These are phyloP conservation scores for Podospora appendiculata DNA, from an alignment of 495 filamentous ascomycete genomes.

Conservation along the genomic window DNA sequence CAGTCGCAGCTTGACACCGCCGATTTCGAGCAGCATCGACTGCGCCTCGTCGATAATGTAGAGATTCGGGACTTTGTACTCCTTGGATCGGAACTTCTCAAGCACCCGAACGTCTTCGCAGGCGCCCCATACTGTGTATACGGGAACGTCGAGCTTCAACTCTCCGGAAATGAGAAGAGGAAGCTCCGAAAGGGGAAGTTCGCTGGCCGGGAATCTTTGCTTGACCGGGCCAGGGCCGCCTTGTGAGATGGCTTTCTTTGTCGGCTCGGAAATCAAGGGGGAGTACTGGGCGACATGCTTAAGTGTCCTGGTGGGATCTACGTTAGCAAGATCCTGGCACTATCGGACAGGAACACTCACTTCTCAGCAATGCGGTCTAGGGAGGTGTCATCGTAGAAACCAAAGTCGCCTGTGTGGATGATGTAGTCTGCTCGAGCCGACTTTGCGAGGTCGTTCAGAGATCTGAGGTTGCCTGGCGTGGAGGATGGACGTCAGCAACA, in stretches of 20 bases:
- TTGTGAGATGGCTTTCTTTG: constrained; percentile 73
- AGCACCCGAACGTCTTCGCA: constrained; percentile 97
- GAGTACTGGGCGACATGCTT: constrained; percentile 99
- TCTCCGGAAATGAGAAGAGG: constrained; percentile 83
- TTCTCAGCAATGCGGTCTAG: constrained; percentile 98
- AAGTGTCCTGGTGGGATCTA: constrained; percentile 59
- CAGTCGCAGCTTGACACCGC: constrained; percentile 91
- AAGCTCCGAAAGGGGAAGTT: constrained; percentile 92
- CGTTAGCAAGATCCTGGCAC: constrained; percentile 8
- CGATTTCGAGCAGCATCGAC: constrained; percentile 87
- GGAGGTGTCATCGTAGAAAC: constrained; percentile 96
- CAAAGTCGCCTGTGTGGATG: constrained; percentile 97
- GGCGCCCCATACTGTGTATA: constrained; percentile 98
- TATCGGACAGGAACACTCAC: constrained; percentile 46
- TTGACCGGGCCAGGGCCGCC: constrained; percentile 62
- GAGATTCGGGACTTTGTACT: constrained; percentile 96
- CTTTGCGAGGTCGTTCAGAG: constrained; percentile 91
- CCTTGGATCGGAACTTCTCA: constrained; percentile 95
- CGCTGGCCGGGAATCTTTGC: constrained; percentile 64
- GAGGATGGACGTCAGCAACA: constrained; percentile 9
- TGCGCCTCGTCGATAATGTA: constrained; percentile 98
- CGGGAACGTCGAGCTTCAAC: constrained; percentile 85
- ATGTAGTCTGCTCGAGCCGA: constrained; percentile 91
- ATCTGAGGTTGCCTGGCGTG: constrained; percentile 76
- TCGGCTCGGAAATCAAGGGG: constrained; percentile 76